These are phyloP conservation scores for Danielozyma ontarioensis DNA, from an alignment of 805 yeast genomes.

Conservation along the genomic window DNA sequence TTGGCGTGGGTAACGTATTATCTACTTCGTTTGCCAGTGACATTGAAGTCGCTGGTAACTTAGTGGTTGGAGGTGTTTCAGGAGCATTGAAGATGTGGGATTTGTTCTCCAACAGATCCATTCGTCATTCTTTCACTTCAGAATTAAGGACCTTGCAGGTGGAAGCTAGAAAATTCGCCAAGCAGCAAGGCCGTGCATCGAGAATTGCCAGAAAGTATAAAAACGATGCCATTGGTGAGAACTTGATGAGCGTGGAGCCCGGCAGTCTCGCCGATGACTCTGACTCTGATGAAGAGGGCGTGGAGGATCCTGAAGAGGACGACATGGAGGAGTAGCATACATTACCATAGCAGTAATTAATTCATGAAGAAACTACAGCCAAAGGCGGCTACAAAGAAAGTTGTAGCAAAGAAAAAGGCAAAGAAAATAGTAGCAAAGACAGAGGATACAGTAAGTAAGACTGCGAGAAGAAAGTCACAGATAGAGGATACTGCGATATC, in stretches of 20 bases:
- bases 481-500: too few species aligned
- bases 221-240: constrained; percentile 42
- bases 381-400: too few species aligned
- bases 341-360: background rate
- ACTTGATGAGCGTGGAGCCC: constrained; percentile 58
- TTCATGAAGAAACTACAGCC: too few species aligned
- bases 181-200: constrained; percentile 52
- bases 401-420: too few species aligned
- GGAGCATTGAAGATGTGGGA: constrained; percentile 92
- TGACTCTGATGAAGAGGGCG: constrained; percentile 53
- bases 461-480: too few species aligned
- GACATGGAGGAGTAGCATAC: constrained; percentile 13
- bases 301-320: constrained; percentile 31
- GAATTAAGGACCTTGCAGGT: constrained; percentile 52
- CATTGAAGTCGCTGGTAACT: constrained; percentile 75
- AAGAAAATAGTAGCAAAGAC: too few species aligned
- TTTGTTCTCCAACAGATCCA: constrained; percentile 73
- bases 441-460: too few species aligned
- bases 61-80: constrained; percentile 82
- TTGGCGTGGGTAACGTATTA: constrained; percentile 91
- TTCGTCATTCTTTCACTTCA: constrained; percentile 61
- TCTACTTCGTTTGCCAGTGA: constrained; percentile 82
- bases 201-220: constrained; percentile 73
- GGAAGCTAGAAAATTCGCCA: constrained; percentile 55
- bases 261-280: constrained; percentile 52